Base-by-base conservation (phyloP, 2,329 filamentous ascomycete genomes). In the Nannizzia gypsea region DNA sequence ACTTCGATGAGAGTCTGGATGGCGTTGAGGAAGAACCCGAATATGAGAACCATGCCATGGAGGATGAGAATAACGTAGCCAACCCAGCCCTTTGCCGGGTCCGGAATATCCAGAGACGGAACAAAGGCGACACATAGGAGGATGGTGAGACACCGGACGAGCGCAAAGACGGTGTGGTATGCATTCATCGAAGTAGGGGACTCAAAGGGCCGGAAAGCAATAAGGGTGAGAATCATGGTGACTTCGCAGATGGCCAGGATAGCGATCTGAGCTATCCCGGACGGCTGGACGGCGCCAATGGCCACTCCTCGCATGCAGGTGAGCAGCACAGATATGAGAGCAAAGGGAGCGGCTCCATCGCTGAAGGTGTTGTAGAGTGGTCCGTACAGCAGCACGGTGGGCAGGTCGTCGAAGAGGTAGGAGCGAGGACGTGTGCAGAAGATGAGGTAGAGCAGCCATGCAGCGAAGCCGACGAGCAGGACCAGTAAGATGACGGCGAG, bases 331-430 rank as follows among this genome's bases (percentile, higher is more conserved):
- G 92, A 91, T 20, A 96, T 85, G 46, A 96, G 80, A 5, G 92
- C 90, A 72, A 95, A 99, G 0, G 89, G 85, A 6, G 92, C 89
- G 0, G 90, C 90, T 70, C 92, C 88, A 71, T 99, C 93, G 24
- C 89, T 93, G 72, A 95, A 97, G 0, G 93, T 99, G 74, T 99
- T 99, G 74, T 99, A 99, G 6, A 99, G 78, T 3, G 93, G 90
- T 0, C 93, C 93, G 67, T 96, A 97, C 0, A 90, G 81, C 1
- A 99, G 79, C 6, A 97, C 85, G 0, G 90, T 96, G 5, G 90
- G 85, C 56, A 99, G 79, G 68, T 97, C 90, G 73, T 99, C 93
- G 71, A 96, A 99, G 8, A 99, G 80, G 65, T 90, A 87, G 1
- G 90, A 88, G 62, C 90, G 86, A 4, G 91, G 91, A 64, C 88